Percentiles rank a stretch among this genome's conserved stretches.
Conservation (phyloP, 495 filamentous ascomycete species). For the Aspergillus egyptiacus region DNA sequence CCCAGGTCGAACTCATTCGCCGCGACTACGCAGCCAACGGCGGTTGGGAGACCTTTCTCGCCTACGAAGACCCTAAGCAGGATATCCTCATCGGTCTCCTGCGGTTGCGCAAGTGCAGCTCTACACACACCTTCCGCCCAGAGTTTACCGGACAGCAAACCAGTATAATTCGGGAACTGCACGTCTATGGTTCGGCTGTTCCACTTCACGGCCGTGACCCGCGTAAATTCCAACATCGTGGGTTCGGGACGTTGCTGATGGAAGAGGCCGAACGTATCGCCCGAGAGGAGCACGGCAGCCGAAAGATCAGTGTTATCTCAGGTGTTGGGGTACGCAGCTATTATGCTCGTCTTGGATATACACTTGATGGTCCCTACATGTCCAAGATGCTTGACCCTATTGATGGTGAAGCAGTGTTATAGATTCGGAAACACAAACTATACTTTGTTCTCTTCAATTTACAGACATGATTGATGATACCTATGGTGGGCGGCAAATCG, state of each 20-base stretch:
- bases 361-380: conserved; percentile 87
- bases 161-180: conserved; percentile 86
- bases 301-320: conserved; percentile 91
- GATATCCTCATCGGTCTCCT: conserved; percentile 94
- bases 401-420: conserved; percentile 34
- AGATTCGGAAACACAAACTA: background rate
- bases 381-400: conserved; percentile 56
- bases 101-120: conserved; percentile 81
- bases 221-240: conserved; percentile 96
- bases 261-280: conserved; percentile 96
- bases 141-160: conserved; percentile 83
- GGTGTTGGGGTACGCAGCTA: conserved; percentile 93
- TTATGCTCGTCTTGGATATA: conserved; percentile 88
- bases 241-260: conserved; percentile 94
- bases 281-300: conserved; percentile 83
- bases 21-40: conserved; percentile 92
- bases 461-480: conserved; percentile 15
- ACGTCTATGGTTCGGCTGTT: conserved; percentile 94
- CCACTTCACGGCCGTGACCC: conserved; percentile 90
- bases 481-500: background rate
- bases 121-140: conserved; percentile 81
- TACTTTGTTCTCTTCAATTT: background rate
- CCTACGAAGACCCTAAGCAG: conserved; percentile 97
- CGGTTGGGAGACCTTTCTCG: conserved; percentile 97
- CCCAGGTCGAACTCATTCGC: conserved; percentile 93